Conservation (phyloP, 495 filamentous ascomycete genomes). For the Chaetomidium leptoderma region DNA sequence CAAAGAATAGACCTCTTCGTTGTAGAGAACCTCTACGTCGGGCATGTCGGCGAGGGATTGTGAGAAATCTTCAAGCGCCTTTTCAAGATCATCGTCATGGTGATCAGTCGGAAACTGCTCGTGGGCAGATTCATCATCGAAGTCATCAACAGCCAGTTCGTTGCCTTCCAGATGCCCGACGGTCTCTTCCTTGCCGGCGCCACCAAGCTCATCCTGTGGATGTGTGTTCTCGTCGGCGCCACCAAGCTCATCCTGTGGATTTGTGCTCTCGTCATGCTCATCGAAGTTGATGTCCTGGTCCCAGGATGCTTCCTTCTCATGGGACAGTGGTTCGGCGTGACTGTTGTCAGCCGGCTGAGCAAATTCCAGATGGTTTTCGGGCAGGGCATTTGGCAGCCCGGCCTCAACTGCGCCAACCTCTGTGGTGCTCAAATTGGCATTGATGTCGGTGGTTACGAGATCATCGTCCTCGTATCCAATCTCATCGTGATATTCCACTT, state of each 20-base stretch:
- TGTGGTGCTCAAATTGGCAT: constrained; percentile 1
- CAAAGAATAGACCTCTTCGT: constrained; percentile 62
- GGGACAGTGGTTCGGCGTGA: background rate
- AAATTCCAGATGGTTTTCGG: background rate
- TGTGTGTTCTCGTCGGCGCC: background rate
- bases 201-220: background rate
- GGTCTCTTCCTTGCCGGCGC: background rate
- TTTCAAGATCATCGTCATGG: constrained; percentile 14
- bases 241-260: background rate
- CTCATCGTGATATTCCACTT: constrained; percentile 29
- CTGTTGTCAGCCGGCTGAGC: background rate
- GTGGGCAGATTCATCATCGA: background rate
- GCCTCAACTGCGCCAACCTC: background rate
- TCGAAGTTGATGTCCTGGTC: constrained; percentile 1
- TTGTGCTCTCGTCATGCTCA: background rate
- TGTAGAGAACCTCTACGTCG: constrained; percentile 59
- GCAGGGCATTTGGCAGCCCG: background rate
- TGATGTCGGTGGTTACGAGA: constrained; percentile 1
- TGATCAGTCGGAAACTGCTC: background rate
- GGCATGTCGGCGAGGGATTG: constrained; percentile 24
- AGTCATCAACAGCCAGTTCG: background rate
- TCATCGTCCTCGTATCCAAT: constrained; percentile 34
- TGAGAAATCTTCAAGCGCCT: constrained; percentile 10
- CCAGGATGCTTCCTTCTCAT: background rate
- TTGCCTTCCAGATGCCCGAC: background rate